phyloP scores from a whole-genome alignment of 2,329 filamentous ascomycete species.

The Neobulgaria alba region DNA sequence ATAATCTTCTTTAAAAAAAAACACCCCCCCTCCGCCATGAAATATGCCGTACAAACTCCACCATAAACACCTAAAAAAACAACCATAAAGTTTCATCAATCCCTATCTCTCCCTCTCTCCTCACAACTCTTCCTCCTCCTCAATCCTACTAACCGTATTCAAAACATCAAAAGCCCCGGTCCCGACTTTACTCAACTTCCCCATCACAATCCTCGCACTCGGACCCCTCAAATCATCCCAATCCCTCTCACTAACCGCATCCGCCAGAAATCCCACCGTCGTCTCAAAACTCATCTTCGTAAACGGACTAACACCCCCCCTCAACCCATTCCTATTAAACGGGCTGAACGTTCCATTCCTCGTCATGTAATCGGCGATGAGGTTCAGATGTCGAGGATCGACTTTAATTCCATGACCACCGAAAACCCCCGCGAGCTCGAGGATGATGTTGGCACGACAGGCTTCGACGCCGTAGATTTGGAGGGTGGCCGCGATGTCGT shows the following conservation, averaged over 20 bases:
- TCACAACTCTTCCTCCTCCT: slow-evolving; percentile 11
- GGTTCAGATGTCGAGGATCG: slow-evolving; percentile 83
- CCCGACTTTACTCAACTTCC: slow-evolving; percentile 71
- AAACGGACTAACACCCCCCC: slow-evolving; percentile 78
- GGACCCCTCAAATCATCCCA: slow-evolving; percentile 82
- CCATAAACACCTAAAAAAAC: neutral
- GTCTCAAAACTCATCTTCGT: slow-evolving; percentile 99
- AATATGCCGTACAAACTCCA: too few relatives aligned
- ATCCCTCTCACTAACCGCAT: slow-evolving; percentile 83
- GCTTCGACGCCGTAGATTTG: slow-evolving; percentile 88
- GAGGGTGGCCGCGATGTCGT: slow-evolving; percentile 84
- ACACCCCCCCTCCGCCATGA: too few relatives aligned
- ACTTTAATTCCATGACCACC: slow-evolving; percentile 84
- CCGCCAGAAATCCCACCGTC: slow-evolving; percentile 85
- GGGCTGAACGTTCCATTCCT: slow-evolving; percentile 79
- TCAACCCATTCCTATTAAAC: slow-evolving; percentile 86
- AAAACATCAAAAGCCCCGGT: slow-evolving; percentile 91
- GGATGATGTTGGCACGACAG: slow-evolving; percentile 76
- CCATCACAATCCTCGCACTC: slow-evolving; percentile 81
- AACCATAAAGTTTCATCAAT: neutral
- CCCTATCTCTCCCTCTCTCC: too few relatives aligned
- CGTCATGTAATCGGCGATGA: slow-evolving; percentile 99
- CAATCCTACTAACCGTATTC: slow-evolving; percentile 38
- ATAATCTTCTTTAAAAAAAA: neutral
- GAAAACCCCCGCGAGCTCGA: slow-evolving; percentile 81